These are phyloP conservation scores for Breviolum minutum DNA, from an alignment of 73 alveolate species.

Conservation along the genomic window DNA sequence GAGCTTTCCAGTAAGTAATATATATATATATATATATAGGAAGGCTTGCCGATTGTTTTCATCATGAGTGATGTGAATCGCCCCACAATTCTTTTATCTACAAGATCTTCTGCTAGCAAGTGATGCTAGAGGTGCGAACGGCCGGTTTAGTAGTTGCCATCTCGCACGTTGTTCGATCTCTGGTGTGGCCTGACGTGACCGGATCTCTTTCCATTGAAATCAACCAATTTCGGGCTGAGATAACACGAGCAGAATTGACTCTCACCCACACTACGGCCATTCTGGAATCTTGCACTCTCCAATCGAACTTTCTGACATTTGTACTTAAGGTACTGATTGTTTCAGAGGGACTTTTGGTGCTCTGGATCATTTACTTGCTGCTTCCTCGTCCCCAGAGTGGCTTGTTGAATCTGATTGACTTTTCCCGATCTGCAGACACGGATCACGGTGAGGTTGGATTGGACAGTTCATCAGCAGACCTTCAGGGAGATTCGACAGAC, in stretches of 20 bases:
- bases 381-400: not conserved
- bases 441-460: too few species aligned
- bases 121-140: too few species aligned
- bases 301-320: not conserved
- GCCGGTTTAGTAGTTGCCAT: not conserved
- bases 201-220: not conserved
- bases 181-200: not conserved
- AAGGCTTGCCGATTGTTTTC: too few species aligned
- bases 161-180: not conserved
- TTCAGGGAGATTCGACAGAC: too few species aligned
- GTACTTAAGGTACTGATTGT: not conserved
- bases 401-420: too few species aligned
- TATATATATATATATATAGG: too few species aligned
- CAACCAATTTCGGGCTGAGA: not conserved
- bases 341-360: not conserved
- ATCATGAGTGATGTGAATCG: too few species aligned
- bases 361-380: not conserved
- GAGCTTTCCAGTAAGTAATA: too few species aligned
- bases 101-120: too few species aligned
- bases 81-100: too few species aligned
- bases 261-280: not conserved
- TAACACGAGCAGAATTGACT: not conserved
- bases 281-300: not conserved
- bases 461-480: too few species aligned
- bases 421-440: not conserved